Base-by-base conservation (phyloP, 1,284 basidiomycete species). In the Pholiota adiposa region DNA sequence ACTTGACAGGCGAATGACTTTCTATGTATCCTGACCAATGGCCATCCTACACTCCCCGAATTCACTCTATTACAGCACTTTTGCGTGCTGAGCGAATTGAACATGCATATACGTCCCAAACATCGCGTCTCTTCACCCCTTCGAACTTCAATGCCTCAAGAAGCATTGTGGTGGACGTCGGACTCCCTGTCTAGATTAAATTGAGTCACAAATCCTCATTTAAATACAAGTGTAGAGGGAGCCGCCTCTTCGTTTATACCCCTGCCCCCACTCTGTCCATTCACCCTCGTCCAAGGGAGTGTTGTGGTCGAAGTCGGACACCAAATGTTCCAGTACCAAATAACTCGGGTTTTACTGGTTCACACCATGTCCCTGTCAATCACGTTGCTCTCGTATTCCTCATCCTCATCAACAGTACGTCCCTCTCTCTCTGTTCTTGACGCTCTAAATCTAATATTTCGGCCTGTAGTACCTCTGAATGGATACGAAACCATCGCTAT, bases 401-500 rank as follows among this genome's bases (percentile, higher is more conserved):
- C 12, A 48, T 50, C 14, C 41, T 63, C n/a, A 19, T 68, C 29
- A 67, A 68, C 49, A 54, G 67, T 66, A n/a, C n/a, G 40, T 49
- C 61, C 41, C 6, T 51, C 9, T 8, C 3, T 19, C 34, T 54
- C n/a, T n/a, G 31, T n/a, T 36, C 14, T 50, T 27, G 6, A n/a
- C 38, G 7, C 18, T 18, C n/a, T 5, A 31, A 40, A 51, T 21
- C 29, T 21, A 48, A 1, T 18, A 2, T 6, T 34, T n/a, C n/a
- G n/a, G n/a, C n/a, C n/a, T 16, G 27, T 36, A 68, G 66, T 65
- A 8, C 58, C 61, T 12, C 51, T 68, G 14, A 63, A 59, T 36
- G 66, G 66, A 29, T 68, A 68, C 38, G 65, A 72, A 29, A 68
- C 65, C 4, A 52, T 68, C n/a, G 65, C 65, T 18, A 54, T 51